These are phyloP conservation scores for Beta macrorhiza DNA, from an alignment of 179 eudicot species.

Conservation along the genomic window DNA sequence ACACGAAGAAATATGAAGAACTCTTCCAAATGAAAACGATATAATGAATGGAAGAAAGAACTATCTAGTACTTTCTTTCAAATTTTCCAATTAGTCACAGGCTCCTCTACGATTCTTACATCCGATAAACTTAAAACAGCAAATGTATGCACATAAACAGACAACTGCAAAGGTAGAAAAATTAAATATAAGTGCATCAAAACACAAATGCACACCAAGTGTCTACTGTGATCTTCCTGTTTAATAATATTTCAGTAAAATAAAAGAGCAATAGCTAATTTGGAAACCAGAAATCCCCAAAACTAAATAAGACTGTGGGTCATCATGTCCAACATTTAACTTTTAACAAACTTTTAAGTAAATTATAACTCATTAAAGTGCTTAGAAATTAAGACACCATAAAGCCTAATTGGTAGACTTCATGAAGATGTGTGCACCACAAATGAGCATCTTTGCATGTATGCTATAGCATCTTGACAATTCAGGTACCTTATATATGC, in stretches of 20 bases:
- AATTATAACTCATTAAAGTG: too few relatives aligned
- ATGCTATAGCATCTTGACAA: neutral
- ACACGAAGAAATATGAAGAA: too few relatives aligned
- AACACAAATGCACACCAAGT: neutral
- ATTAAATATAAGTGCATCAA: neutral
- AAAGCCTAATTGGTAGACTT: neutral
- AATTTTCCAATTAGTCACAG: neutral
- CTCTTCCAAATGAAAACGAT: neutral
- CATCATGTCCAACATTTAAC: neutral
- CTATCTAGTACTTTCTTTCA: constrained; percentile 4
- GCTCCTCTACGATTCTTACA: constrained; percentile 11
- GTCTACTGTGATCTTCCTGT: neutral
- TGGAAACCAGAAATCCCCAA: neutral
- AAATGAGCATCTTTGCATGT: neutral
- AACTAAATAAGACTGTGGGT: neutral
- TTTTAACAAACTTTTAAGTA: neutral
- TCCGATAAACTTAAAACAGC: neutral
- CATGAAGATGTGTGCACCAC: neutral
- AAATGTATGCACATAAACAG: neutral
- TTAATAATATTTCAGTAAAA: neutral
- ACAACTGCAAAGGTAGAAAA: neutral
- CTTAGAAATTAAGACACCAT: neutral
- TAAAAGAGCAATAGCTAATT: neutral
- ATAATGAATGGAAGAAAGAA: neutral
- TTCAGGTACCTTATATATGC: constrained; percentile 19